phyloP scores from a whole-genome alignment of 176 grass and related monocot species.

The Triticum timopheevii region DNA sequence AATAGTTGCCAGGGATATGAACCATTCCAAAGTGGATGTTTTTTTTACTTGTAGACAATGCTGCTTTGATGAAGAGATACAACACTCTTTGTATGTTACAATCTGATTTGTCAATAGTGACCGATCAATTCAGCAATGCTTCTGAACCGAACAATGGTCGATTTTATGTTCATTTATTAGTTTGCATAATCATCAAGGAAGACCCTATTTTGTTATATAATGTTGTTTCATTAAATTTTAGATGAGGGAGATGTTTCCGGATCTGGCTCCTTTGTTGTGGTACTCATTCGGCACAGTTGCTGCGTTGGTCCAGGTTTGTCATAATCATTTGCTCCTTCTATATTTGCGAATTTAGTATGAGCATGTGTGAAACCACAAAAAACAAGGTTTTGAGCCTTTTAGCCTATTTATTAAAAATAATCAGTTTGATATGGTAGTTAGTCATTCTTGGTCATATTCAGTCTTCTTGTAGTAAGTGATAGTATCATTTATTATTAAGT shows the following conservation, averaged over 20 bases:
- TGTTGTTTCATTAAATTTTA: slow-evolving; percentile 24
- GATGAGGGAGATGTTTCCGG: slow-evolving; percentile 60
- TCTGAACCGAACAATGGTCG: neutral
- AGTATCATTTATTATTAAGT: neutral
- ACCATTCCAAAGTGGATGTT: neutral
- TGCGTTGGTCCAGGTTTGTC: slow-evolving; percentile 56
- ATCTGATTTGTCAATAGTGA: slow-evolving; percentile 5
- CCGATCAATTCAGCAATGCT: slow-evolving; percentile 11
- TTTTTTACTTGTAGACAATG: neutral
- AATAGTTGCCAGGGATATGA: neutral
- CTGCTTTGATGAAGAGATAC: neutral
- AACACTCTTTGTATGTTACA: neutral
- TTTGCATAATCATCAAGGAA: neutral
- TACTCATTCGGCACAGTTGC: slow-evolving; percentile 67
- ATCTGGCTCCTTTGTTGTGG: slow-evolving; percentile 75
- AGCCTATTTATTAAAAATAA: neutral
- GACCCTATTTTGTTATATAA: neutral
- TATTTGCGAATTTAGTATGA: neutral
- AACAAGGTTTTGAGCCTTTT: neutral
- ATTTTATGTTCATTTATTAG: neutral
- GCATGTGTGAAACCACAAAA: neutral
- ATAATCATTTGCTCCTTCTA: neutral
- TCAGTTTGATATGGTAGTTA: neutral
- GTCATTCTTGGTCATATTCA: neutral
- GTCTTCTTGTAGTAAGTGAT: neutral